phyloP scores from a whole-genome alignment of 2,329 filamentous ascomycete genomes.

The Paecilomyces fulvus region DNA sequence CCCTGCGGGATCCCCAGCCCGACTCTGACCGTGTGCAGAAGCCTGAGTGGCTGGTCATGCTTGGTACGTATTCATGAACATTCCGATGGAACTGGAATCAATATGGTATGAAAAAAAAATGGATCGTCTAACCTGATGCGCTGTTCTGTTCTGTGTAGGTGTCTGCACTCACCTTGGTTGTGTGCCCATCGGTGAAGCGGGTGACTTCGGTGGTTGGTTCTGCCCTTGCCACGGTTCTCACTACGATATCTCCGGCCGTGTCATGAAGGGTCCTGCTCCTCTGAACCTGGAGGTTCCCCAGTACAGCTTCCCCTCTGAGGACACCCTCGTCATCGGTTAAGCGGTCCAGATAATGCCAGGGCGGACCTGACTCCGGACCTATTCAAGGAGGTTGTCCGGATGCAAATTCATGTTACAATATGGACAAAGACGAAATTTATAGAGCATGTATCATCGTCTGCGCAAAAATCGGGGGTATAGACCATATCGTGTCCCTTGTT shows the following conservation, averaged over 20 bases:
- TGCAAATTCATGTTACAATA: neutral
- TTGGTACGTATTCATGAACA: slow-evolving; percentile 53
- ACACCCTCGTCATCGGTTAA: slow-evolving; percentile 89
- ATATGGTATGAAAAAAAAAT: neutral
- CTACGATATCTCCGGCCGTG: slow-evolving; percentile 98
- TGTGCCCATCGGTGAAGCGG: slow-evolving; percentile 97
- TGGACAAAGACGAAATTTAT: neutral
- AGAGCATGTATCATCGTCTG: neutral
- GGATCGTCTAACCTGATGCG: neutral
- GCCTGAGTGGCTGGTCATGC: slow-evolving; percentile 97
- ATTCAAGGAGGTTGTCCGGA: neutral
- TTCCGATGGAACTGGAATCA: neutral
- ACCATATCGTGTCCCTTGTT: neutral
- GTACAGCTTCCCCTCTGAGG: slow-evolving; percentile 90
- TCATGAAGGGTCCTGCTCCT: slow-evolving; percentile 93
- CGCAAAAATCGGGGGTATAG: neutral
- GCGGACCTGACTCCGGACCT: neutral
- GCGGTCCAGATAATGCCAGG: slow-evolving; percentile 4
- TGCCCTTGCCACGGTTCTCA: slow-evolving; percentile 99
- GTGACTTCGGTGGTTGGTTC: slow-evolving; percentile 99
- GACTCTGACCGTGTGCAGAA: slow-evolving; percentile 94
- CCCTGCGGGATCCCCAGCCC: slow-evolving; percentile 81
- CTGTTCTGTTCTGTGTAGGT: slow-evolving; percentile 44
- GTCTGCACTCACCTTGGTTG: slow-evolving; percentile 99
- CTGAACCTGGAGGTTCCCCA: slow-evolving; percentile 92